Conservation (phyloP, 2,329 filamentous ascomycete species). For the Epicoccum nigrum region DNA sequence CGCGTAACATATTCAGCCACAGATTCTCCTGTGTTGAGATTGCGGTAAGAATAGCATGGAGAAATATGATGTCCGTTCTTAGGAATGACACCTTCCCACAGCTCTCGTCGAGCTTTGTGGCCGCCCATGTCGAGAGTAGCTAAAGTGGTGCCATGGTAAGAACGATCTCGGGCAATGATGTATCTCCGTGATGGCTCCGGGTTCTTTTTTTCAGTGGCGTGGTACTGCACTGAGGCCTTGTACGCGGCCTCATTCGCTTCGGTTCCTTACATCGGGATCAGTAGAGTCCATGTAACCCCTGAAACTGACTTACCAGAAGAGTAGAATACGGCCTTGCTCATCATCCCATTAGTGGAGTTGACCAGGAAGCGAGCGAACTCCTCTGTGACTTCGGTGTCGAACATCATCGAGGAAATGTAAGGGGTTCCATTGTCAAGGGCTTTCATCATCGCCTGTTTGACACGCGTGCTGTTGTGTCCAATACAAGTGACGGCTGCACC, state of each 20-base stretch:
- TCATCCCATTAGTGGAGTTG: slow-evolving; percentile 57
- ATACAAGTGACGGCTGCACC: slow-evolving; percentile 76
- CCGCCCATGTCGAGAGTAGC: slow-evolving; percentile 70
- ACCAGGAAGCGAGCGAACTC: slow-evolving; percentile 59
- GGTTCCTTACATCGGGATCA: slow-evolving; percentile 46
- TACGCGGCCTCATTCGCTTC: slow-evolving; percentile 73
- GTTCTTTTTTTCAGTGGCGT: slow-evolving; percentile 57
- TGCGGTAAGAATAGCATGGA: slow-evolving; percentile 70
- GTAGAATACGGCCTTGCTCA: slow-evolving; percentile 63
- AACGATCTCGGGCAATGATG: slow-evolving; percentile 69
- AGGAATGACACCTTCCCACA: slow-evolving; percentile 66
- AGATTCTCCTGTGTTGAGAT: slow-evolving; percentile 58
- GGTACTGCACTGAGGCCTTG: slow-evolving; percentile 72
- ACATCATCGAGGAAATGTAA: slow-evolving; percentile 67
- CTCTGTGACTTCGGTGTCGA: slow-evolving; percentile 60
- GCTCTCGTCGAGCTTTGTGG: slow-evolving; percentile 63
- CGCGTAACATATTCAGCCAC: slow-evolving; percentile 65
- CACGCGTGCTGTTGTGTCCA: slow-evolving; percentile 68
- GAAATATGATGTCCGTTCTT: slow-evolving; percentile 66
- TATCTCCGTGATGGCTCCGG: slow-evolving; percentile 61
- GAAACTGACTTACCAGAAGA: slow-evolving; percentile 58
- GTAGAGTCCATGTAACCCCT: neutral
- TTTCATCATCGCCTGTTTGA: slow-evolving; percentile 63
- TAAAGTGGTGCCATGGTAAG: slow-evolving; percentile 74
- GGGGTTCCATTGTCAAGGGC: slow-evolving; percentile 63